phyloP scores from a whole-genome alignment of 1,284 basidiomycete genomes.

The Ustilago crameri region DNA sequence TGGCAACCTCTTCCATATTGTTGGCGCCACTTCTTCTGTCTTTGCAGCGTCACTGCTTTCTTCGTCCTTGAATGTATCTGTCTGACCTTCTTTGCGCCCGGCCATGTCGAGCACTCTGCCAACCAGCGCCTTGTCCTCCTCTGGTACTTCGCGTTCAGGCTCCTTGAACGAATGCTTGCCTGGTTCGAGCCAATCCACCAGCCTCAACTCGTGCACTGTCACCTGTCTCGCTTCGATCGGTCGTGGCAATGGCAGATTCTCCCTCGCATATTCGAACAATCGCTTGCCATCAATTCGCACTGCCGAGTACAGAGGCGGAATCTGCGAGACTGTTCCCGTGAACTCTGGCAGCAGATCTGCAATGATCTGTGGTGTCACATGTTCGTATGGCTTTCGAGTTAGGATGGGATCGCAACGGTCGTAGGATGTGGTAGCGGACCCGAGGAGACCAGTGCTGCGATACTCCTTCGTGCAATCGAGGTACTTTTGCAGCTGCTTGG shows the following conservation, averaged over 20 bases:
- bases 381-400: slow-evolving; percentile 77
- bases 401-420: slow-evolving; percentile 78
- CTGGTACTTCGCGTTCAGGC: slow-evolving; percentile 55
- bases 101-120: slow-evolving; percentile 57
- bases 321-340: slow-evolving; percentile 86
- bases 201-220: slow-evolving; percentile 81
- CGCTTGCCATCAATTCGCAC: slow-evolving; percentile 98
- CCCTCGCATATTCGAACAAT: slow-evolving; percentile 93
- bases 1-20: slow-evolving; percentile 11
- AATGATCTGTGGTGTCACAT: slow-evolving; percentile 75
- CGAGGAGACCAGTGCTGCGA: slow-evolving; percentile 86
- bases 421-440: slow-evolving; percentile 93
- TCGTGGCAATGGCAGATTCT: slow-evolving; percentile 87
- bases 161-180: slow-evolving; percentile 55
- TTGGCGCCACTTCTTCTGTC: slow-evolving; percentile 4
- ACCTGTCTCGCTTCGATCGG: slow-evolving; percentile 89
- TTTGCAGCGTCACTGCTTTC: slow-evolving; percentile 3
- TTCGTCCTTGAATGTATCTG: slow-evolving; percentile 41
- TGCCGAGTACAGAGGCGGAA: slow-evolving; percentile 79
- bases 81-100: slow-evolving; percentile 40
- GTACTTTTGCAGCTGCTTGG: slow-evolving; percentile 86
- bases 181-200: slow-evolving; percentile 69
- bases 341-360: slow-evolving; percentile 79
- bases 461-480: slow-evolving; percentile 91
- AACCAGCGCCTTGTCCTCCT: slow-evolving; percentile 57